phyloP scores from a whole-genome alignment of 2,329 filamentous ascomycete genomes.

The Arthrobotrys megalospora region DNA sequence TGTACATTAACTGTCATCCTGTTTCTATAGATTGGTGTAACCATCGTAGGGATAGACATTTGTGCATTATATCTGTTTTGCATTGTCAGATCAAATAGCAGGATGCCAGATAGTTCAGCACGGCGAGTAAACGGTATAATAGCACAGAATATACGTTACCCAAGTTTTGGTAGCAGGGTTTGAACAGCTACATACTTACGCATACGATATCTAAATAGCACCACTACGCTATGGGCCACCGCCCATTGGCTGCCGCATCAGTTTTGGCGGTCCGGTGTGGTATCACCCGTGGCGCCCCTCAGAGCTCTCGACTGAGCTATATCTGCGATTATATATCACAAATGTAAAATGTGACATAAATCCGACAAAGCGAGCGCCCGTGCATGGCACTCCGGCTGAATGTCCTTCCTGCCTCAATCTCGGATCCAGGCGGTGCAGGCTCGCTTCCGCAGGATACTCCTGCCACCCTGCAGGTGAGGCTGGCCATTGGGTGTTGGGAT shows the following conservation, averaged over 20 bases:
- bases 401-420: constrained; percentile 22
- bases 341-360: constrained; percentile 48
- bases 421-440: constrained; percentile 36
- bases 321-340: constrained; percentile 23
- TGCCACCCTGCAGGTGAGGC: constrained; percentile 41
- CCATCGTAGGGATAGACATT: constrained; percentile 42
- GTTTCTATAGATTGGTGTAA: constrained; percentile 27
- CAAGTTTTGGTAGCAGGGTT: constrained; percentile 2
- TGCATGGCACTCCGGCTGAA: constrained; percentile 45
- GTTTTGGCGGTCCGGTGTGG: constrained; percentile 22
- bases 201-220: neutral
- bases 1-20: constrained; percentile 1
- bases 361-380: constrained; percentile 56
- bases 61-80: constrained; percentile 11
- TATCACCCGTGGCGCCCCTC: constrained; percentile 13
- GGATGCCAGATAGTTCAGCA: constrained; percentile 27
- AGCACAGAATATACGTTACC: constrained; percentile 48
- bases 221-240: neutral
- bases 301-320: constrained; percentile 34
- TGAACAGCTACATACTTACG: neutral
- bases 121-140: constrained; percentile 27
- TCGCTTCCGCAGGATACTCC: constrained; percentile 48
- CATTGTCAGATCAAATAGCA: constrained; percentile 31
- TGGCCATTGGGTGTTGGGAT: constrained; percentile 49
- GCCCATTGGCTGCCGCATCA: constrained; percentile 28